Base-by-base conservation (phyloP, 2,329 filamentous ascomycete species). In the Aaosphaeria arxii region DNA sequence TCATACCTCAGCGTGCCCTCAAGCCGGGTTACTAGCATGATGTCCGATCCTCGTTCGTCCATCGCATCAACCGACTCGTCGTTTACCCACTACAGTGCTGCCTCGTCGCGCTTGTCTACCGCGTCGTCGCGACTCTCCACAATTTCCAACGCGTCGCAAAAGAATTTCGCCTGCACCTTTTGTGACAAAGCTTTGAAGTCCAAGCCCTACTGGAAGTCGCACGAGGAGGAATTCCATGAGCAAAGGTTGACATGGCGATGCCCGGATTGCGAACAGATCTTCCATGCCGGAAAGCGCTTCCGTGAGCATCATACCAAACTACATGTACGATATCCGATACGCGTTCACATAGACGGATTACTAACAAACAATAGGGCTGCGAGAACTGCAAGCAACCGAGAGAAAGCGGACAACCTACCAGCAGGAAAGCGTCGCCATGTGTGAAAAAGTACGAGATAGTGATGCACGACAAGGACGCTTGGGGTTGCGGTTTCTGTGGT, bases 221-320 rank as follows among this genome's bases (percentile, higher is more conserved):
- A 87, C 66, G 83, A 87, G 63, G 83, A 86, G 57, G 83, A 85
- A 66, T 85, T 86, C 59, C 83, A 86, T 67, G 83, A 86, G 72
- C 81, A 84, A 46, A 82, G 82, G 73, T 80, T 83, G 53, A 85
- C 84, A 61, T 86, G 85, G 64, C 82, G 83, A 9, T 86, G 83
- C 58, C 83, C 83, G 5, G 83, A 84, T 55, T 87, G 84, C 69
- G 85, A 85, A 66, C 81, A 84, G 58, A 83, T 82, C 60, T 85
- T 86, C 67, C 85, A 82, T 76, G 82, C 83, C 7, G 81, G 83
- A 55, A 86, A 86, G 63, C 83, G 82, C 4, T 86, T 86, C 67
- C 84, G 85, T 55, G 82, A 85, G 63, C 83, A 86, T 54, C 83
- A 86, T 71, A 84, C 83, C 59, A 81, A 83, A 47, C 80, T 82